Conservation (phyloP, 345 rosid species). For the Erodium maritimum region DNA sequence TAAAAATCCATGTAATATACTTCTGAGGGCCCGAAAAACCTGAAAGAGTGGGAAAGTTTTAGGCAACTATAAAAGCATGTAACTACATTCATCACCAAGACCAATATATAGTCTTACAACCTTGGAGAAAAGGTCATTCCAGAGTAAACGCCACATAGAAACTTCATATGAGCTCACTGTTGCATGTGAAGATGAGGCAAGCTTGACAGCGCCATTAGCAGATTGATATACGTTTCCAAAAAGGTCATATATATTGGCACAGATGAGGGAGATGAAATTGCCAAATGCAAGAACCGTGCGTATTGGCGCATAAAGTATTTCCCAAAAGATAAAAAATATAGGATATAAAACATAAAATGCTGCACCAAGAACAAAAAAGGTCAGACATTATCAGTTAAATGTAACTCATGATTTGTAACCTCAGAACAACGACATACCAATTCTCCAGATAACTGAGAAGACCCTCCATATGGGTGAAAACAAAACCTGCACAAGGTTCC, state of each 20-base stretch:
- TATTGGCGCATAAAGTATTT: slow-evolving; percentile 53
- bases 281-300: slow-evolving; percentile 44
- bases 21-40: slow-evolving; percentile 85
- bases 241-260: slow-evolving; percentile 28
- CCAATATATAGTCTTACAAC: slow-evolving; percentile 20
- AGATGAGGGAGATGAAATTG: slow-evolving; percentile 31
- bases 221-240: slow-evolving; percentile 47
- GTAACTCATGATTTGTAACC: background rate
- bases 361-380: slow-evolving; percentile 22
- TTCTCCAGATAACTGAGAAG: slow-evolving; percentile 37
- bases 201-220: slow-evolving; percentile 34
- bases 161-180: slow-evolving; percentile 52
- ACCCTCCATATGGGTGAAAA: slow-evolving; percentile 49
- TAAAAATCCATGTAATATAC: slow-evolving; percentile 77
- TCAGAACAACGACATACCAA: slow-evolving; percentile 38
- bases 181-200: slow-evolving; percentile 54
- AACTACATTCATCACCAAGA: background rate
- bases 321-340: slow-evolving; percentile 53
- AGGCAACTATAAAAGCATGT: slow-evolving; percentile 1
- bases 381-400: background rate
- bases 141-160: slow-evolving; percentile 81
- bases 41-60: slow-evolving; percentile 19
- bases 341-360: slow-evolving; percentile 50
- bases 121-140: slow-evolving; percentile 97
- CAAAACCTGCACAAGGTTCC: slow-evolving; percentile 38